Conservation (phyloP, 768 basidiomycete genomes). For the Lactarius hatsudake region DNA sequence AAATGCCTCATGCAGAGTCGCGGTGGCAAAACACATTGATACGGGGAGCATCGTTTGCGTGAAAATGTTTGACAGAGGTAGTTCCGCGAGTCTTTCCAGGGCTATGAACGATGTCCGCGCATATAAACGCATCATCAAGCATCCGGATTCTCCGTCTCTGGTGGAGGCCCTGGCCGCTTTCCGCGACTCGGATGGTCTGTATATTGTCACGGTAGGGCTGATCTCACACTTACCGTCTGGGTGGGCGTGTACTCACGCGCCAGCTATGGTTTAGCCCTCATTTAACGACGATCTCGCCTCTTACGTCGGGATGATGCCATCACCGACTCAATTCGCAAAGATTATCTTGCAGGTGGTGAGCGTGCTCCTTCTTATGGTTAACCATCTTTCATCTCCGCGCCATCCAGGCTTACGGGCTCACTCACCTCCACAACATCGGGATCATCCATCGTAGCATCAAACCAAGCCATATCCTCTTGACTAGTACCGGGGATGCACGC, state of each 20-base stretch:
- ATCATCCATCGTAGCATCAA: slow-evolving; percentile 18
- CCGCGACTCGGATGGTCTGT: background rate
- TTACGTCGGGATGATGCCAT: background rate
- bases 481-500: background rate
- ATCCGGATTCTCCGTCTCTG: slow-evolving; percentile 4
- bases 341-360: slow-evolving; percentile 9
- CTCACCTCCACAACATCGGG: slow-evolving; percentile 12
- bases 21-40: background rate
- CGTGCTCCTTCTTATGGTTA: background rate
- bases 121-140: slow-evolving; percentile 4
- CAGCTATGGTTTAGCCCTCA: background rate
- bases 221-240: background rate
- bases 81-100: background rate
- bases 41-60: slow-evolving; percentile 9
- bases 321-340: background rate
- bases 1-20: slow-evolving; percentile 1
- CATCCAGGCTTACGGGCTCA: slow-evolving; percentile 3
- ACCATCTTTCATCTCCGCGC: background rate
- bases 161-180: slow-evolving; percentile 14
- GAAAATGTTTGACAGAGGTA: slow-evolving; percentile 6
- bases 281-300: background rate
- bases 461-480: slow-evolving; percentile 10
- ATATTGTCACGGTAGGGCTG: slow-evolving; percentile 8
- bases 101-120: slow-evolving; percentile 7
- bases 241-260: background rate